Evolutionary conservation across 2,329 filamentous ascomycete genomes (phyloP).

Genomic region (Celoporthe dispersa): DNA sequence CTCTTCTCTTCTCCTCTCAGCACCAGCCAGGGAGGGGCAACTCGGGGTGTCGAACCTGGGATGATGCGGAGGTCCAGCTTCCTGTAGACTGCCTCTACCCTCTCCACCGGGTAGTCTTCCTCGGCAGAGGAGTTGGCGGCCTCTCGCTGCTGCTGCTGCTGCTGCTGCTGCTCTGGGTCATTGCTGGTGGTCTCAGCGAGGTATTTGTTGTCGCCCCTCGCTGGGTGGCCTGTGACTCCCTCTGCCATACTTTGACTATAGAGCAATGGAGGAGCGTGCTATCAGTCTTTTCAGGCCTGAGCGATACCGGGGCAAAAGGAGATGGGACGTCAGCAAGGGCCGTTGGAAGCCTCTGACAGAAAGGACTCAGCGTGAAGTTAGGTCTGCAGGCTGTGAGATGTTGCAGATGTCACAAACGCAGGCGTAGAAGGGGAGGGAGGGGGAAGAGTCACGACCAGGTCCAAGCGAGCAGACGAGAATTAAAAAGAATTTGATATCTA

Average conservation of each 20-base stretch:
- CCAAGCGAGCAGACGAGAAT: background rate
- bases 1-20: background rate
- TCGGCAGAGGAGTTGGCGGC: conserved; percentile 18
- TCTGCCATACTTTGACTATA: conserved; percentile 53
- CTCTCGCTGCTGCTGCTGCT: conserved; percentile 6
- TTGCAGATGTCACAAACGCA: background rate
- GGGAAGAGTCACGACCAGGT: background rate
- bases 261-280: conserved; percentile 59
- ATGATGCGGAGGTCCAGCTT: conserved; percentile 65
- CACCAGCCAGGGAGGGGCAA: background rate
- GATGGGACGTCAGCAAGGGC: background rate
- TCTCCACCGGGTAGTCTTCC: conserved; percentile 53
- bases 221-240: conserved; percentile 37
- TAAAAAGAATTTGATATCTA: background rate
- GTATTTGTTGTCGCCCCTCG: conserved; percentile 40
- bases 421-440: background rate
- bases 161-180: conserved; percentile 14
- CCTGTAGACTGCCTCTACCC: conserved; percentile 59
- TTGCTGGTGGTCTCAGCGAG: conserved; percentile 29
- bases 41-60: conserved; percentile 47
- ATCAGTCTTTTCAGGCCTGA: conserved; percentile 47
- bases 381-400: background rate
- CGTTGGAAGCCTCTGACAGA: background rate
- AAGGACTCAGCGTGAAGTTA: background rate
- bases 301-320: background rate